Base-by-base conservation (phyloP, 306 rosid genomes). In the Abrus precatorius region DNA sequence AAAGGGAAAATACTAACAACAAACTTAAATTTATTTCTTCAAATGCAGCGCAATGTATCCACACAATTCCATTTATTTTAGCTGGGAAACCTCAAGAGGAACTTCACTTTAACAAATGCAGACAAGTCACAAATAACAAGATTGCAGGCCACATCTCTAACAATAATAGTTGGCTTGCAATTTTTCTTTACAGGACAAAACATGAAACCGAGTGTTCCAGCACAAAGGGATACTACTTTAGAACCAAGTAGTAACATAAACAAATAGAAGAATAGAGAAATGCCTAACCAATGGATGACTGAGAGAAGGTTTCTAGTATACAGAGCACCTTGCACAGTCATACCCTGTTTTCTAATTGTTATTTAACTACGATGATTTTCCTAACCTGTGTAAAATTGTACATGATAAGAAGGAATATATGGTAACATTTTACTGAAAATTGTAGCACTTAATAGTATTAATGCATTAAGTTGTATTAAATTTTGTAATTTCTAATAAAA, bases 21-120 rank as follows among this genome's bases (percentile, higher is more conserved):
- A 60, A 47, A 70, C 49, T 40, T 36, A 9, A 36, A 38, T 33
- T 53, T 30, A 54, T 8, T 34, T 65, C 10, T 40, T 12, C 7
- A 47, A 12, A 57, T 47, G 61, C 7, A 75, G 45, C 57, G 29
- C 47, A 48, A 65, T 40, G 6, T 30, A 7, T 56, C 55, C 79
- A 60, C 56, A 43, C 33, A 13, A 7, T 43, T 49, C 27, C 61
- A 82, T 20, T 41, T 71, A 55, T 69, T 77, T 84, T 34, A 54
- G 63, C 72, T 36, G n/a, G 65, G 36, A 43, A 67, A 61, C 33
- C 34, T 62, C 13, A 38, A 4, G 65, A 69, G 52, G 29, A 71
- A 65, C 63, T 34, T 72, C 76, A 78, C 71, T 66, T 34, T 30
- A 40, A 65, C 38, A 38, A 54, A 73, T 48, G 7, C 48, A 44